Evolutionary conservation across 805 yeast genomes (phyloP), one percentile per base, ranked within the genome.

Genomic region (Jamesozyma lodderae): DNA sequence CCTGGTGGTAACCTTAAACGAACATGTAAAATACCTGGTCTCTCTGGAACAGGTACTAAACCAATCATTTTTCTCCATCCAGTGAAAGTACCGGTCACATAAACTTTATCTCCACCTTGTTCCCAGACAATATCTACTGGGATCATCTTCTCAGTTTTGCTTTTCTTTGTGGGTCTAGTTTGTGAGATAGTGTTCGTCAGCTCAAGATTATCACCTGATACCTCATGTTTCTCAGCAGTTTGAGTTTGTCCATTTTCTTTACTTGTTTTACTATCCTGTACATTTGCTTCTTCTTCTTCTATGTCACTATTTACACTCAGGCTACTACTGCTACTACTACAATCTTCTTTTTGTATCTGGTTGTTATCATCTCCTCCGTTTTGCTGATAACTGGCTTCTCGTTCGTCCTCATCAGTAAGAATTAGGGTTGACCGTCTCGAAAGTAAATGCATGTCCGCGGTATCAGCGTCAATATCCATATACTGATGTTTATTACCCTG

Each of bases 31-130:
- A 49, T 27, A 8, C 53, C 55, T 4, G 54, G 53, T n/a, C 49
- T 55, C 16, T 50, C 53, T 3, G 55, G 45, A 11, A 58, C 61
- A 6, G 64, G 61, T 21, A 70, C 69, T 51, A 92, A 67, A 28
- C 94, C 92, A 53, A 90, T 86, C 97, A 92, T 90, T 62, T 88
- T 88, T 47, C 95, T 70, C 97, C 98, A 92, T 2, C 94, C 95
- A 0, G 98, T 92, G 62, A 90, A 90, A 1, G 96, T 82, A 33
- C 98, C 98, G 28, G 96, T 92, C 11, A 90, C 95, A 60, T 86
- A 92, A 2, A 90, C 97, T 52, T 83, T 83, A 32, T 75, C 73
- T 42, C 97, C 97, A 11, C 96, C 96, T 60, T 90, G 95, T n/a
- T 77, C 77, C 98, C 98, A 90, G 46, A 75, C 77, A 42, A 87